Base-by-base conservation (phyloP, 2,329 filamentous ascomycete species). In the Aspergillus proliferans region DNA sequence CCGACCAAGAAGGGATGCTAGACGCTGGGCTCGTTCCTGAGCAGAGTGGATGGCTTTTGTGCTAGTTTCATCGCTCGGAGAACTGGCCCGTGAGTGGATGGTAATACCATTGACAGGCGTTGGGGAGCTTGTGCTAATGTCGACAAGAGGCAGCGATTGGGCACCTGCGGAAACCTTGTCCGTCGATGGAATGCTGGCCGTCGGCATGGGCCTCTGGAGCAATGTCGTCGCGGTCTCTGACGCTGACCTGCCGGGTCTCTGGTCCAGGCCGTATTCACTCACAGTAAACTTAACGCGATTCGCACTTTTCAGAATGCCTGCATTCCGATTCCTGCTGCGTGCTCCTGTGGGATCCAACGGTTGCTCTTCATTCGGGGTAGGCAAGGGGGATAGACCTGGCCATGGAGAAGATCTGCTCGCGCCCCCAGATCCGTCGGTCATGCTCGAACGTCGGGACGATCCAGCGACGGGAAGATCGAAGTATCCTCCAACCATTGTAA, bases 291-390 rank as follows among this genome's bases (percentile, higher is more conserved):
- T 64, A 50, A 67, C 57, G 47, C 62, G 63, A 62, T 68, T 70
- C 52, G 67, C 53, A 54, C 46, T 59, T 48, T 61, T 65, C 40
- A 62, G 59, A 63, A 66, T 68, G 51, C 65, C 61, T 58, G 61
- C 67, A 70, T 69, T 70, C 67, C 62, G 58, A 54, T 60, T 52
- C 56, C 51, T 67, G 55, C 55, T 56, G 58, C 63, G 66, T 53
- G 59, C 58, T 46, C 52, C 60, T 47, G 47, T 57, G 39, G 58
- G 48, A 45, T 60, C 60, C 43, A 47, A 44, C 38, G 53, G 52
- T 22, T 52, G 51, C 42, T 57, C 56, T 42, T 53, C 61, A 61
- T 58, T 61, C 52, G 60, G 53, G 30, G 47, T 53, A 15, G 52
- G 47, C 12, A 53, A 51, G 49, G 58, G 53, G 30, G 62, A 61